These are phyloP conservation scores for Syzygium aqueum DNA, from an alignment of 345 rosid species.

Conservation along the genomic window DNA sequence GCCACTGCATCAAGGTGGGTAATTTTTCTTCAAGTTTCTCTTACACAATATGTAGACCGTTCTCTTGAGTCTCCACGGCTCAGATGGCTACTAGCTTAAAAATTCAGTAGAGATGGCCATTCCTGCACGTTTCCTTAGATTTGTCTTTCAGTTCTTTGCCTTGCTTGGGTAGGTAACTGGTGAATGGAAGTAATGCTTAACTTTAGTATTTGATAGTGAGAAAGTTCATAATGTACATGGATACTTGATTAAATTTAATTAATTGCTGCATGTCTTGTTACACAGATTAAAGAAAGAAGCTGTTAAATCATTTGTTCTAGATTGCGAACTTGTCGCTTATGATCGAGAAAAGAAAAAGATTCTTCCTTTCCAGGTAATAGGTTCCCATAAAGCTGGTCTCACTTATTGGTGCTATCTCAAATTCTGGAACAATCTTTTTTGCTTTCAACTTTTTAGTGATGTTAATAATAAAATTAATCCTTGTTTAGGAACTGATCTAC, in stretches of 20 bases:
- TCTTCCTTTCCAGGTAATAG: conserved; percentile 84
- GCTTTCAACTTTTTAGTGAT: neutral
- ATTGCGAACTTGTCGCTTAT: conserved; percentile 89
- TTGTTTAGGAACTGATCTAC: neutral
- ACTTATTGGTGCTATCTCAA: neutral
- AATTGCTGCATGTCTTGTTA: neutral
- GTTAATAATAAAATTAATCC: neutral
- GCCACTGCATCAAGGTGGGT: conserved; percentile 58
- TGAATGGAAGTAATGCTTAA: neutral
- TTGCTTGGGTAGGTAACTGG: neutral
- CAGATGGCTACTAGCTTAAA: neutral
- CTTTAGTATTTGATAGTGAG: neutral
- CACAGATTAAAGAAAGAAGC: conserved; percentile 71
- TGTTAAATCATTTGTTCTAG: conserved; percentile 74
- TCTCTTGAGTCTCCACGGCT: neutral
- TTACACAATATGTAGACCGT: neutral
- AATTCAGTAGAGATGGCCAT: neutral
- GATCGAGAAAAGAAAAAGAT: conserved; percentile 69
- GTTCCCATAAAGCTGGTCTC: neutral
- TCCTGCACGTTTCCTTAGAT: neutral
- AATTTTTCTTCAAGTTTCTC: neutral
- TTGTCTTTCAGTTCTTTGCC: neutral
- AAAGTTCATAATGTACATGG: neutral
- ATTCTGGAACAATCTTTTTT: neutral
- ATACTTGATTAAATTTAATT: neutral